Evolutionary conservation across 148 eudicot genomes (phyloP), one percentile per base, ranked within the genome.

Genomic region (Fallopia convolvulus): DNA sequence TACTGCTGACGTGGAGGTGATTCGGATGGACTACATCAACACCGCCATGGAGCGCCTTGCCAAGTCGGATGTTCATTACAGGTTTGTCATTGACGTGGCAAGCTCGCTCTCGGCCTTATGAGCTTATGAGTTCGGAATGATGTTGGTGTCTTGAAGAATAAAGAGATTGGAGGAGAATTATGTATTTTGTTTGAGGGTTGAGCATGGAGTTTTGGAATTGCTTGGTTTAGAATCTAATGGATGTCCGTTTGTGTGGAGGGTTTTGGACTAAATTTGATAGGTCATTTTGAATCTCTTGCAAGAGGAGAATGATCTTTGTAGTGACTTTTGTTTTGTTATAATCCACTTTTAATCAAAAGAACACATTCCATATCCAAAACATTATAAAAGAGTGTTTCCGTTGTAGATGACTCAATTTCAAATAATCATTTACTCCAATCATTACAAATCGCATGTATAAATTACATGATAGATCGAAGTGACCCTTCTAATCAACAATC

Each of bases 81-180:
- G 93, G 2, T 91, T 89, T 70, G 93, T 89, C 30, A 81, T 91
- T 48, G 91, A 91, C 68, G 78, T 89, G 41, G 87, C 79, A 26
- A 85, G 86, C 78, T 89, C 95, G 33, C 3, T 68, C 44, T 68
- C 72, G 20, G 72, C 72, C 44, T 68, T 15, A n/a, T 68, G 44
- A 68, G 40, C n/a, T 61, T 2, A 58, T 44, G 26, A 7, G 65
- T 8, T 8, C 26, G 30, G 30, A 26, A 26, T n/a, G 65, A 10
- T 21, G 11, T 58, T 21, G 32, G 30, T 58, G 65, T 4, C 33
- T 58, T 58, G 33, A 52, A 52, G 30, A 58, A 58, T 58, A 58
- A 58, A 58, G 12, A 23, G 21, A 23, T 9, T 20, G 30, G 65
- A 58, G 11, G 11, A 58, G 65, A 58, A 58, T n/a, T n/a, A n/a